Conservation (phyloP, 2,329 filamentous ascomycete genomes). For the Xylaria digitata region DNA sequence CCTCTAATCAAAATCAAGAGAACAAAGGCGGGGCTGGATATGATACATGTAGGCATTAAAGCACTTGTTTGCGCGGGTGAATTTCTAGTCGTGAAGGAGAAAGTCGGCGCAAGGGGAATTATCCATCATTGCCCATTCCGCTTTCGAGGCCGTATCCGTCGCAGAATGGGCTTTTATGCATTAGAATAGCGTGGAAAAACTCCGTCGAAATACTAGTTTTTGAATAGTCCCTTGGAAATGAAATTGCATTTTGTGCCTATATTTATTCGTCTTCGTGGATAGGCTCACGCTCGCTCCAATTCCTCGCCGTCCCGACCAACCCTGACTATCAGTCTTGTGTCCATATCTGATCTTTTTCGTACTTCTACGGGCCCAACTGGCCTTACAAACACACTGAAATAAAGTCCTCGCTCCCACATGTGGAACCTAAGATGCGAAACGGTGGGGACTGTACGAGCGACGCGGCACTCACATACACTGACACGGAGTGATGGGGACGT, state of each 20-base stretch:
- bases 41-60: neutral
- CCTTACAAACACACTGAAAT: neutral
- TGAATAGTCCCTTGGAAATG: no score
- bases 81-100: neutral
- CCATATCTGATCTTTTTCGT: neutral
- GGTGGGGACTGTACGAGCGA: constrained; percentile 21
- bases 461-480: neutral
- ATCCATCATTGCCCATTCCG: neutral
- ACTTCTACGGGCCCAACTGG: neutral
- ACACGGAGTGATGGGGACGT: constrained; percentile 21
- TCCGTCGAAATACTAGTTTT: neutral
- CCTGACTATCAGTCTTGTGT: neutral
- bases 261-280: neutral
- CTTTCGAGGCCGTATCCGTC: neutral
- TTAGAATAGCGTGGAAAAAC: neutral
- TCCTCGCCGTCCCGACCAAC: neutral
- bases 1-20: neutral
- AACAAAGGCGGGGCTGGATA: neutral
- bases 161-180: neutral
- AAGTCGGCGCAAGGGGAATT: neutral
- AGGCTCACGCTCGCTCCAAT: neutral
- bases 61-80: no score
- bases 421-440: constrained; percentile 24
- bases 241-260: constrained; percentile 2
- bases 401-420: constrained; percentile 17